Evolutionary conservation across 106 monocot genomes (phyloP).

Genomic region (Dioscorea zingiberensis): DNA sequence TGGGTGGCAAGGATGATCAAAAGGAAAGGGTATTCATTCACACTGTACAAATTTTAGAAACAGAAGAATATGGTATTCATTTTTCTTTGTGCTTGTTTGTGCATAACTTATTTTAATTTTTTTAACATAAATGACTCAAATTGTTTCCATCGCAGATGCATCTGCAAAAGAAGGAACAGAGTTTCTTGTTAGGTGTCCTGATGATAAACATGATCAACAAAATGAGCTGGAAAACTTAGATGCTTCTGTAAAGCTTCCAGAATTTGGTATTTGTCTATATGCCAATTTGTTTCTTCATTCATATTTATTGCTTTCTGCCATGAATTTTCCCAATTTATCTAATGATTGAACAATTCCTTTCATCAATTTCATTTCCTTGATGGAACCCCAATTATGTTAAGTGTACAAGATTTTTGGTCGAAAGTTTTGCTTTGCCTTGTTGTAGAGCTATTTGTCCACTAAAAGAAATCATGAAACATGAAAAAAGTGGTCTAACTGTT

Average conservation of each 20-base stretch:
- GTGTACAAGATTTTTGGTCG: no score
- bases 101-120: not conserved
- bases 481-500: no score
- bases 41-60: not conserved
- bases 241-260: not conserved
- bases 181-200: not conserved
- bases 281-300: not conserved
- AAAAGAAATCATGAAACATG: no score
- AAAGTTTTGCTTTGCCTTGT: no score
- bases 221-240: not conserved
- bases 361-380: not conserved
- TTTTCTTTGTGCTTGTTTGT: not conserved
- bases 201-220: not conserved
- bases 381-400: not conserved
- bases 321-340: not conserved
- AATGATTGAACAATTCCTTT: not conserved
- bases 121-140: not conserved
- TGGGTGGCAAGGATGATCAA: not conserved
- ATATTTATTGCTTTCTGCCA: not conserved
- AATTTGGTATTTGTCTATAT: constrained; percentile 1
- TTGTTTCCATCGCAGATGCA: not conserved
- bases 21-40: not conserved
- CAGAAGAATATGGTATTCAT: constrained; percentile 14
- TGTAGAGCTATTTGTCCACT: no score
- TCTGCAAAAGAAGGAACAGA: not conserved